Evolutionary conservation across 169 alveolate genomes (phyloP).

Genomic region (Prorocentrum cordatum): DNA sequence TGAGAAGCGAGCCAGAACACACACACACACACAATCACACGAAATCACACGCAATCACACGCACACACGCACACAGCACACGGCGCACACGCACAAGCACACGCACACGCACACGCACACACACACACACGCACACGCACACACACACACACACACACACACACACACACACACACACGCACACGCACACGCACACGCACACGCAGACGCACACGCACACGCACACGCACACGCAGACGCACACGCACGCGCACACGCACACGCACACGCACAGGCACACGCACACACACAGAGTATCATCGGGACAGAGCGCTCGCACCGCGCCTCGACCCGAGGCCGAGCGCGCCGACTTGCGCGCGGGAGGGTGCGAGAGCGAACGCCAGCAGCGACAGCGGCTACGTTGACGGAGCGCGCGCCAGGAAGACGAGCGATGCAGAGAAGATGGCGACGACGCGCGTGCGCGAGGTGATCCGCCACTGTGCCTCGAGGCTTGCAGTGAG

Average conservation of each 20-base stretch:
- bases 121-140: neutral
- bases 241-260: neutral
- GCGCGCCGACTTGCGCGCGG: no score
- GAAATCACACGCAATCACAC: neutral
- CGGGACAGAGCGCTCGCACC: no score
- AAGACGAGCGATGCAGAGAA: no score
- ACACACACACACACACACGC: conserved; percentile 1
- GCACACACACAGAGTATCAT: no score
- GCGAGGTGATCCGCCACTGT: no score
- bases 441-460: no score
- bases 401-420: no score
- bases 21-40: neutral
- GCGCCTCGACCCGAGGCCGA: no score
- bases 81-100: neutral
- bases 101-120: conserved; percentile 15
- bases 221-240: neutral
- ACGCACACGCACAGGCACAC: neutral
- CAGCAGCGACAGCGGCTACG: no score
- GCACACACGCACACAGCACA: neutral
- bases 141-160: conserved; percentile 3
- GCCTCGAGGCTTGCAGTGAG: no score
- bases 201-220: neutral
- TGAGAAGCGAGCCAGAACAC: no score
- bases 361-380: no score
- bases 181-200: neutral